Conservation (phyloP, 2,329 filamentous ascomycete species). For the Epichloe bromicola region DNA sequence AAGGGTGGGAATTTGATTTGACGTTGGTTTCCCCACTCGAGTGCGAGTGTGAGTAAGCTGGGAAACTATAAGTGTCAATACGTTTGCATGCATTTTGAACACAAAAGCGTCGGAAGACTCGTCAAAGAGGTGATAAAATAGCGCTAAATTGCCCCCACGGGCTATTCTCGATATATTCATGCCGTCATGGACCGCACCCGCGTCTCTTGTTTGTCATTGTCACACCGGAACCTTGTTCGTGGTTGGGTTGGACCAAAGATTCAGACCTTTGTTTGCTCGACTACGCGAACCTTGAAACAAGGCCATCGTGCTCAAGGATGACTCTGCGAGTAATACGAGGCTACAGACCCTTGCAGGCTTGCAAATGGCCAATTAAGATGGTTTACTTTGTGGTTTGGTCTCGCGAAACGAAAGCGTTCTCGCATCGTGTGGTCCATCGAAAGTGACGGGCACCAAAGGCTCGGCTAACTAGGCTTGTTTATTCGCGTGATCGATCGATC, state of each 20-base stretch:
- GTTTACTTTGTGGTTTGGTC: no score
- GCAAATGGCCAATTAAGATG: not conserved
- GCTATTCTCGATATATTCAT: not conserved
- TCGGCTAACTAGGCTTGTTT: not conserved
- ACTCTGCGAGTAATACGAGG: not conserved
- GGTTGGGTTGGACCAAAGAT: not conserved
- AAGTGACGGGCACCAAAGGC: not conserved
- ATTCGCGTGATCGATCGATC: not conserved
- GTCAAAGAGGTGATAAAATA: not conserved
- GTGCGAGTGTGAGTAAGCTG: no score
- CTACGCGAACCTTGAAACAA: not conserved
- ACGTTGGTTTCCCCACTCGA: no score
- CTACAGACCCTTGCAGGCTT: not conserved
- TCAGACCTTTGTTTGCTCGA: not conserved
- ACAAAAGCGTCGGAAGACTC: not conserved
- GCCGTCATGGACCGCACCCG: not conserved
- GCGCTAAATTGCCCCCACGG: not conserved
- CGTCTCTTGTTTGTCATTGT: no score
- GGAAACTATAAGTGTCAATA: no score
- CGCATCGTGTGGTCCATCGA: not conserved
- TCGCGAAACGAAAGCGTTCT: not conserved
- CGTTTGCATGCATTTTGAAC: not conserved
- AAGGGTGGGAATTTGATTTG: no score
- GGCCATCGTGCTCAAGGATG: not conserved
- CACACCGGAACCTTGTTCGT: no score